Evolutionary conservation across 495 filamentous ascomycete genomes (phyloP), one percentile per base, ranked within the genome.

Genomic region (Cercophora samala): DNA sequence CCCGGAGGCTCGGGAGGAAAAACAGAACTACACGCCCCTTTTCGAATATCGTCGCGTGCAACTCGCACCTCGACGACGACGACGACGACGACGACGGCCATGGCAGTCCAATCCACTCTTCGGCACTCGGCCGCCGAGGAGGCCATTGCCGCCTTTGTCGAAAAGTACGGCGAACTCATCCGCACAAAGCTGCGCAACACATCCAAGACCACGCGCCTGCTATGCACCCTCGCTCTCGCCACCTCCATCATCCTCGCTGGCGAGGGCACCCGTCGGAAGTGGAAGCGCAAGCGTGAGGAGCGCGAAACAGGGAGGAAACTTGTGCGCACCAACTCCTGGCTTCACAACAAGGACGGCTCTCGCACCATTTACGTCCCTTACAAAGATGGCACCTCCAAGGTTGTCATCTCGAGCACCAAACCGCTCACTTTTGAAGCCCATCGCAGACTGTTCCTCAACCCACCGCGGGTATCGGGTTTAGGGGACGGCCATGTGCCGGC

Each of bases 341-440:
- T 98, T 63, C 84, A 89, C 69, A 91, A 93, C 64, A 97, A 96
- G 78, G 95, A 98, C 82, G 96, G 96, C 42, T 93, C 92, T 13
- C 85, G 96, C 60, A 93, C 91, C 11, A 93, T 99, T 65, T 97
- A 93, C 74, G 95, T 99, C 37, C 93, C 94, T 5, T 97, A 98
- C 77, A 91, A 88, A 71, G 84, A 89, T 68, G 86, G 89, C 53
- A 95, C 93, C 6, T 90, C 93, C 37, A 96, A 96, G 76, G 93
- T 99, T 46, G 89, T 89, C 62, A 97, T 99, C 60, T 84, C 91
- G 73, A 89, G 90, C n/a, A 99, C 96, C 9, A 97, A 97, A 76
- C 85, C 87, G 8, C 90, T 91, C 24, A 97, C 96, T 5, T 99
- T 97, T 76, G 93, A 98, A 83, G 96, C 96, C 32, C 96, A 99